These are phyloP conservation scores for Coemansia sp. DNA, from an alignment of 192 early-diverging fungal species.

Conservation along the genomic window DNA sequence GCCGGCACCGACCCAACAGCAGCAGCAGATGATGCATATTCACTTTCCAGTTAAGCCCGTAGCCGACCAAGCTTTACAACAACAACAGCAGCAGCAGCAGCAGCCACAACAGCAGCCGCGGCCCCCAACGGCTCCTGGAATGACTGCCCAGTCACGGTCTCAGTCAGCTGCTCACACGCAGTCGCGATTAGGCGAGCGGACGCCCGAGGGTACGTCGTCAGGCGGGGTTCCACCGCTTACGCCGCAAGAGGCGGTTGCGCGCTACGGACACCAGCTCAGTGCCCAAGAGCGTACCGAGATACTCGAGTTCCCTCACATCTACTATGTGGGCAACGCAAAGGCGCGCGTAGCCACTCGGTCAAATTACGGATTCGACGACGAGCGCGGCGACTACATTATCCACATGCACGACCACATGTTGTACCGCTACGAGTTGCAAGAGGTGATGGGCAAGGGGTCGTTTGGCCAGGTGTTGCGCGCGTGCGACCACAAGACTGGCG, in stretches of 20 bases:
- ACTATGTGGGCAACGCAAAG: constrained; percentile 83
- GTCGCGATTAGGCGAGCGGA: constrained; percentile 26
- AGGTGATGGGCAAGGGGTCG: constrained; percentile 88
- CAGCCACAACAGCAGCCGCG: constrained; percentile 18
- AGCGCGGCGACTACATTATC: constrained; percentile 91
- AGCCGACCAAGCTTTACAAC: constrained; percentile 7
- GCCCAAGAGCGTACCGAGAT: constrained; percentile 89
- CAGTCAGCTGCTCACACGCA: constrained; percentile 27
- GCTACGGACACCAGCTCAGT: constrained; percentile 75
- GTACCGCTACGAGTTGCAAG: constrained; percentile 93
- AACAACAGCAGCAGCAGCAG: too few relatives aligned
- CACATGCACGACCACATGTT: constrained; percentile 85
- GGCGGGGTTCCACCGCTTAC: constrained; percentile 58
- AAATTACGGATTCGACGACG: constrained; percentile 77
- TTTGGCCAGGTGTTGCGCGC: constrained; percentile 96
- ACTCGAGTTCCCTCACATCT: constrained; percentile 75
- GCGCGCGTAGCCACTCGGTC: constrained; percentile 43
- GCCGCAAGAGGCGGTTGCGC: constrained; percentile 64
- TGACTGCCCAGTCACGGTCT: constrained; percentile 12
- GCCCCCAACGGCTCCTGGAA: neutral
- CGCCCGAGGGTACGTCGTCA: constrained; percentile 16
- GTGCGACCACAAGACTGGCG: constrained; percentile 89
- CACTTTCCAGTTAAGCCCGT: constrained; percentile 17
- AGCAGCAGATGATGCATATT: constrained; percentile 25
- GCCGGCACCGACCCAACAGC: constrained; percentile 19